A percentile compares a stretch with the other conserved stretches of the same genome.
These are phyloP conservation scores for Chlamydomonas sp. DNA, from an alignment of 139 green algal species.

Conservation along the genomic window DNA sequence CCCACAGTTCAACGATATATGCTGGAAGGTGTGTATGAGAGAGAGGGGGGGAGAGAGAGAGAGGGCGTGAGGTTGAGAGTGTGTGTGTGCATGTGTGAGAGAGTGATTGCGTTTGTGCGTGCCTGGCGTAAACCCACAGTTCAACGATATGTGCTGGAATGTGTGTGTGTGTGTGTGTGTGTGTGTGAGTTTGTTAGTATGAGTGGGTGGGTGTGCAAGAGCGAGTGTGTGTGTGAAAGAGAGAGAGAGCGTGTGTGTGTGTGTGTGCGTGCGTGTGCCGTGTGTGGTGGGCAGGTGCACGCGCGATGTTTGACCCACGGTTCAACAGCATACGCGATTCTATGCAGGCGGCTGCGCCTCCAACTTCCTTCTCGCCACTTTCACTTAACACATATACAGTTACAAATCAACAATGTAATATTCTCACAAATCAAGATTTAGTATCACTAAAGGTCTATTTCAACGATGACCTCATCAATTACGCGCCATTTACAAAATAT, in stretches of 20 bases:
- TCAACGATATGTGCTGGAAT: slow-evolving; percentile 23
- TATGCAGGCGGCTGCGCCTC: no score
- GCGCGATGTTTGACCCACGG: no score
- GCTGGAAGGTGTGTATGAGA: slow-evolving; percentile 53
- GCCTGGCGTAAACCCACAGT: slow-evolving; percentile 53
- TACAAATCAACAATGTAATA: no score
- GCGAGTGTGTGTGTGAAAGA: neutral
- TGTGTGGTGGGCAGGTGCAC: neutral
- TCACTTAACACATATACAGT: no score
- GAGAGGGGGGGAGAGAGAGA: slow-evolving; percentile 31
- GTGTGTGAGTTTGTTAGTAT: neutral
- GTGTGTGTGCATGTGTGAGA: neutral
- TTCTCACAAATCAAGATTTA: no score
- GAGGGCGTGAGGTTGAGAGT: neutral
- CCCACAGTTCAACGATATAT: slow-evolving; percentile 87
- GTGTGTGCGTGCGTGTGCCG: neutral
- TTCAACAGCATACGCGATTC: no score
- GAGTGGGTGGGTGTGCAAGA: neutral
- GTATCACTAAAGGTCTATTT: no score
- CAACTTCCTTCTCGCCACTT: no score
- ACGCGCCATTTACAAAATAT: no score
- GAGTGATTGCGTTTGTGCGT: slow-evolving; percentile 39
- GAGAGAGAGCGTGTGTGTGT: neutral
- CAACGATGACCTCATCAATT: no score
- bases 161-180: neutral